Evolutionary conservation across 495 filamentous ascomycete genomes (phyloP).

Genomic region (Penicillium waksmanii): DNA sequence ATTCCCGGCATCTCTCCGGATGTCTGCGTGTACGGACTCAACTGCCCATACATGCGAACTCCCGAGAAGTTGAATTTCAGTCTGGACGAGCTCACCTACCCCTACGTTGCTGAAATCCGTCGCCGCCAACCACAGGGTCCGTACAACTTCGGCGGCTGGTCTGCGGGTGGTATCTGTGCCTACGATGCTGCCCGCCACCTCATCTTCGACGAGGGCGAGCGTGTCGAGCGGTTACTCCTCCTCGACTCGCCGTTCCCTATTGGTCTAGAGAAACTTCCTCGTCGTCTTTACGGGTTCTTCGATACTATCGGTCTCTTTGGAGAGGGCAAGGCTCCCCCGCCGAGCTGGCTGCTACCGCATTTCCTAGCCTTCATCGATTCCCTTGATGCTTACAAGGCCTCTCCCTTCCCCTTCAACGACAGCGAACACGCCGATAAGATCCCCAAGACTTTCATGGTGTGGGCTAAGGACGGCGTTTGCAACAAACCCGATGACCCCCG

Average conservation of each 20-base stretch:
- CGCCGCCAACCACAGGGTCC: conserved; percentile 75
- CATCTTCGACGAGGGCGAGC: conserved; percentile 65
- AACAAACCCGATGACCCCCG: conserved; percentile 68
- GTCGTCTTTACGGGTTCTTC: conserved; percentile 78
- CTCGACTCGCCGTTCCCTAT: conserved; percentile 84
- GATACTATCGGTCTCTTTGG: conserved; percentile 80
- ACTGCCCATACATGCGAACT: conserved; percentile 68
- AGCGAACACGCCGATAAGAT: conserved; percentile 46
- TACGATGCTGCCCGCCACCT: conserved; percentile 81
- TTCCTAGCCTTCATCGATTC: conserved; percentile 78
- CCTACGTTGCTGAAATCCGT: conserved; percentile 68
- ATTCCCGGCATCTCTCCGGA: conserved; percentile 60
- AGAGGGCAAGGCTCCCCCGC: conserved; percentile 66
- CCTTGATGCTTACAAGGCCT: conserved; percentile 70
- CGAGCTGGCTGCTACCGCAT: conserved; percentile 81
- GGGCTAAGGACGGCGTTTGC: conserved; percentile 83
- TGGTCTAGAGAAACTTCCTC: conserved; percentile 75
- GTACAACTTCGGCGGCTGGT: conserved; percentile 75
- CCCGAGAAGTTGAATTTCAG: conserved; percentile 59
- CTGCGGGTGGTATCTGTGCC: conserved; percentile 84
- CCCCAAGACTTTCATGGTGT: conserved; percentile 71
- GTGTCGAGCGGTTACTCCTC: conserved; percentile 74
- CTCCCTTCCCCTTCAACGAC: conserved; percentile 41
- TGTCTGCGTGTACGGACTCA: conserved; percentile 62
- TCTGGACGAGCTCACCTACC: conserved; percentile 58